Base-by-base conservation (phyloP, 192 early-diverging fungal genomes). In the Ambispora gerdemannii region DNA sequence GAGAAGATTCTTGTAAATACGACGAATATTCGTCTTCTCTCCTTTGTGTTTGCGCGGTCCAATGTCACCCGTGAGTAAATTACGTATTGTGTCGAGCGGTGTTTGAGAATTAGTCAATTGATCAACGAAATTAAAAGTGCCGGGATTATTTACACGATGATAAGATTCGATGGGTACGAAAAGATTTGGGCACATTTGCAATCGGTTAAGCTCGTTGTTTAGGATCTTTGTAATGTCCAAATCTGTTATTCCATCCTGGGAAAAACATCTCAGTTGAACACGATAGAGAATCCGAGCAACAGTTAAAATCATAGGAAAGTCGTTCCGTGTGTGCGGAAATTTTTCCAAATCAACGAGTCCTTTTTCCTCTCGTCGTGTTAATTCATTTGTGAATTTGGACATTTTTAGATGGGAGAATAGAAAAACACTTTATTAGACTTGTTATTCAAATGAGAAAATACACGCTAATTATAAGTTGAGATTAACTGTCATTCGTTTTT, bases 1-100 rank as follows among this genome's bases (percentile, higher is more conserved):
- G 11, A 69, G 24, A 2, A 69, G 32, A 56, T 69, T 69, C 4
- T 28, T 53, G 20, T 69, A 69, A 19, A 69, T 3, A 3, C 27
- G 1, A 33, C 49, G 43, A 0, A 69, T 32, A 19, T 8, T 2
- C 13, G 38, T 2, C 7, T n/a, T n/a, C 1, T 35, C 7, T 19
- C 32, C 2, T 2, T 24, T 15, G 0, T 20, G 19, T 3, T 20
- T 2, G 33, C 24, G 27, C 6, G 28, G 4, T 38, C 6, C 20
- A n/a, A n/a, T n/a, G 35, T 56, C 52, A 7, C 4, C 34, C 3
- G 20, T 3, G 11, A 56, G 50, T 17, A 58, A 25, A 35, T 0
- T n/a, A 32, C n/a, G 24, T 13, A 56, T 69, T 24, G 28, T 25
- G 3, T 69, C 50, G 3, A 43, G 31, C 11, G 65, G 65, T 3